Evolutionary conservation across 352 stramenopile genomes (phyloP).

Genomic region (Globisporangium echinulatum): DNA sequence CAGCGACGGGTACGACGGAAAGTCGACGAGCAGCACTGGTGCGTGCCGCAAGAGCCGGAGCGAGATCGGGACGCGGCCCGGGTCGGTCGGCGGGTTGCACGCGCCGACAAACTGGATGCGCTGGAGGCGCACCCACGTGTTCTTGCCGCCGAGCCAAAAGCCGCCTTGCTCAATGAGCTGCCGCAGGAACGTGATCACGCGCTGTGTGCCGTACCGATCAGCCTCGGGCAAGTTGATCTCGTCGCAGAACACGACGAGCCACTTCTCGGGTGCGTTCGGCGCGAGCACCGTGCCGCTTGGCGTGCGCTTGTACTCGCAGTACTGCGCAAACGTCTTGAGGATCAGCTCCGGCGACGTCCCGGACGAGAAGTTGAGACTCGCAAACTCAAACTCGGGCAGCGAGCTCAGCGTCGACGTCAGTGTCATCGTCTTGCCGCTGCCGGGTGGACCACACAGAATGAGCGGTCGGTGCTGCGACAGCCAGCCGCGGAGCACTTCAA

Average conservation of each 20-base stretch:
- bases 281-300: conserved; percentile 95
- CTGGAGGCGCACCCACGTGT: conserved; percentile 88
- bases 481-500: conserved; percentile 97
- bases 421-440: conserved; percentile 99
- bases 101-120: conserved; percentile 96
- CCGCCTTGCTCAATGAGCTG: conserved; percentile 97
- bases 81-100: conserved; percentile 99
- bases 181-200: conserved; percentile 99
- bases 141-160: conserved; percentile 85
- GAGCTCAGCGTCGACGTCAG: conserved; percentile 96
- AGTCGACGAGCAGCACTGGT: conserved; percentile 98
- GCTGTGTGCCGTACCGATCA: conserved; percentile 98
- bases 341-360: conserved; percentile 98
- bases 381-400: conserved; percentile 97
- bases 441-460: conserved; percentile 97
- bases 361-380: conserved; percentile 99
- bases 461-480: conserved; percentile 95
- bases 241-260: conserved; percentile 99
- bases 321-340: conserved; percentile 97
- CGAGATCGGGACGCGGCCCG: conserved; percentile 95
- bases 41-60: conserved; percentile 97
- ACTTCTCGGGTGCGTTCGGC: conserved; percentile 92
- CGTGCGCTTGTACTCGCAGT: conserved; percentile 98
- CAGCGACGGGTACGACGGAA: conserved; percentile 93
- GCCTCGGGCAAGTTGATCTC: conserved; percentile 99